Base-by-base conservation (phyloP, 2,329 filamentous ascomycete species). In the Talaromyces rugulosus region DNA sequence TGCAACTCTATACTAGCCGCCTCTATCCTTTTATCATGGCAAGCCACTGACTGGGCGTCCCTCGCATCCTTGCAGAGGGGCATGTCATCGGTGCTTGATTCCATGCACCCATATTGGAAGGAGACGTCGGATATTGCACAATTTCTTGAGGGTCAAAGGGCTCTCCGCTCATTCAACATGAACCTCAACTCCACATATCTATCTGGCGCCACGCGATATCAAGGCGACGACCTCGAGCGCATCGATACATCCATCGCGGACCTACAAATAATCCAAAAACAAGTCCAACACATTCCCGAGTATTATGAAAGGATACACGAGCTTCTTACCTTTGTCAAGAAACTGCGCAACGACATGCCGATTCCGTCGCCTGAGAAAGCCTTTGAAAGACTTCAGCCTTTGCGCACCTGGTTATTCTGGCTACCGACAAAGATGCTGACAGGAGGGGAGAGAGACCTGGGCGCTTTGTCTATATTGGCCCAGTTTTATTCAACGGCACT, bases 381-480 rank as follows among this genome's bases (percentile, higher is more conserved):
- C 71, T 98, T 97, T 73, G 89, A 92, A 70, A 90, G 93, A 66
- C 85, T 98, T 11, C 93, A 96, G 66, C 89, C 91, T 9, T 84
- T 99, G 63, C 86, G 93, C 60, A 90, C 91, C 68, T 97, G 94
- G 92, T 85, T 98, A 16, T 96, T 98, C 78, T 98, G 94, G 92
- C 86, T 96, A 60, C 95, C 95, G 0, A 88, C 96, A 36, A 87
- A 88, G 67, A 89, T 93, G 69, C 83, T 97, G 30, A 89, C 94
- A 72, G 87, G 88, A 66, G 89, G 88, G 54, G 87, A 89, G 57
- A 86, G 86, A 40, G 92, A 94, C 66, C 85, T 90, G 28, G 90
- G 86, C 63, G 89, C 92, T 1, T 82, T 97, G 67, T 83, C 96
- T 58, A 88, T 96, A 65, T 87, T 98, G 60, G 90, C 92, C 11